A percentile compares a stretch with the other conserved stretches of the same genome.
These are phyloP conservation scores for Fagopyrum tataricum DNA, from an alignment of 148 eudicot species.

Conservation along the genomic window DNA sequence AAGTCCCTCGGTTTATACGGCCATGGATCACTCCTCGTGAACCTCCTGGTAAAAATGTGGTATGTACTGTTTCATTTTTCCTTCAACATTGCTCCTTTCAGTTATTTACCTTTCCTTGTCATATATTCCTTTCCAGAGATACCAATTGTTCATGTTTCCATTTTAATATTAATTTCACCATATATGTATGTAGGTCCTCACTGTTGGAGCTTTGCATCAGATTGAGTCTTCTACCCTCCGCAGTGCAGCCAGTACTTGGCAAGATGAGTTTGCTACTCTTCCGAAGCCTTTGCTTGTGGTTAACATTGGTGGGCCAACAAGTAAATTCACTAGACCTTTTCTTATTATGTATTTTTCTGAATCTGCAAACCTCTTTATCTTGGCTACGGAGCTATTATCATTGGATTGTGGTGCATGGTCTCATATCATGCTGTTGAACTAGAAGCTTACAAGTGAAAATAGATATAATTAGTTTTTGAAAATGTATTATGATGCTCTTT, in stretches of 20 bases:
- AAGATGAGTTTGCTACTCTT: constrained; percentile 80
- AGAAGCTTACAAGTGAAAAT: neutral
- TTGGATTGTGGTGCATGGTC: neutral
- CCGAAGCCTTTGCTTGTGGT: constrained; percentile 91
- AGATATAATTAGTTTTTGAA: neutral
- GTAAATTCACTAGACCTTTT: constrained; percentile 28
- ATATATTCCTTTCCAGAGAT: neutral
- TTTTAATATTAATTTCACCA: neutral
- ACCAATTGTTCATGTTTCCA: neutral
- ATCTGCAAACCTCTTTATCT: constrained; percentile 1
- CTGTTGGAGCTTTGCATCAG: constrained; percentile 92
- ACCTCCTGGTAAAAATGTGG: constrained; percentile 82
- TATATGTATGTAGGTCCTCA: constrained; percentile 58
- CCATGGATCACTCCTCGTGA: constrained; percentile 84
- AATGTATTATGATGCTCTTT: neutral
- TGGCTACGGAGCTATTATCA: neutral
- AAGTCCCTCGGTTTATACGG: constrained; percentile 71
- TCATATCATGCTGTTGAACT: neutral
- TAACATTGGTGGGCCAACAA: constrained; percentile 91
- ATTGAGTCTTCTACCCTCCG: constrained; percentile 71
- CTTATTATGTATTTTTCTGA: neutral
- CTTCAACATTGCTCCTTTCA: neutral
- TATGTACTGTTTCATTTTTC: constrained; percentile 23
- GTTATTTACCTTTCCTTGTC: neutral
- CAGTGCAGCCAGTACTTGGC: constrained; percentile 82